These are phyloP conservation scores for Pseudocercospora pini-densiflorae DNA, from an alignment of 2,329 filamentous ascomycete species.

Conservation along the genomic window DNA sequence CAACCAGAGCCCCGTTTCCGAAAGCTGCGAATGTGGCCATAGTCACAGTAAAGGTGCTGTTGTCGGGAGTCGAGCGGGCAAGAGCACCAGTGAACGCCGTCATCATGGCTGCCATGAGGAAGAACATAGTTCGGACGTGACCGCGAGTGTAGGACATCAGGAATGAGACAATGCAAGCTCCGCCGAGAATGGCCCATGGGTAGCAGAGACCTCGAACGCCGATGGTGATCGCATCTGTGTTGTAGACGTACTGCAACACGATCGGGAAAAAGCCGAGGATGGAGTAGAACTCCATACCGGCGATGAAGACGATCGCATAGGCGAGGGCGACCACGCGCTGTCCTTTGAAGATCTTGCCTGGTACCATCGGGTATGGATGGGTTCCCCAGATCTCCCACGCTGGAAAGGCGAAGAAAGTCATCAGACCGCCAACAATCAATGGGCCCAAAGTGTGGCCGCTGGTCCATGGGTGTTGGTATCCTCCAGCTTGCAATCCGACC, in stretches of 20 bases:
- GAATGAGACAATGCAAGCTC: conserved; percentile 62
- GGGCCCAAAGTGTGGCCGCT: conserved; percentile 34
- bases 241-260: conserved; percentile 66
- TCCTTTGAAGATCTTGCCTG: conserved; percentile 34
- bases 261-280: conserved; percentile 64
- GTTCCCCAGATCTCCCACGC: conserved; percentile 34
- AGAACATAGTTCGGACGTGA: conserved; percentile 64
- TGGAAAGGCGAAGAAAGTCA: conserved; percentile 35
- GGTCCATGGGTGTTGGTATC: conserved; percentile 31
- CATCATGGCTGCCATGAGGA: conserved; percentile 65
- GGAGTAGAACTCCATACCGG: conserved; percentile 42
- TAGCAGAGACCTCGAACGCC: conserved; percentile 67
- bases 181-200: conserved; percentile 64
- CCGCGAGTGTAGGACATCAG: conserved; percentile 62
- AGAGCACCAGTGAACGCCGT: conserved; percentile 56
- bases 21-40: conserved; percentile 65
- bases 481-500: conserved; percentile 43
- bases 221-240: conserved; percentile 64
- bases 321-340: conserved; percentile 40
- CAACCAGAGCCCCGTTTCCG: conserved; percentile 69
- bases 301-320: conserved; percentile 42
- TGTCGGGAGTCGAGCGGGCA: conserved; percentile 31
- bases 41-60: conserved; percentile 40
- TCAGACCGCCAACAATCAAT: conserved; percentile 33
- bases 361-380: conserved; percentile 38